Evolutionary conservation across 306 rosid species (phyloP).

Genomic region (Bauhinia variegata): DNA sequence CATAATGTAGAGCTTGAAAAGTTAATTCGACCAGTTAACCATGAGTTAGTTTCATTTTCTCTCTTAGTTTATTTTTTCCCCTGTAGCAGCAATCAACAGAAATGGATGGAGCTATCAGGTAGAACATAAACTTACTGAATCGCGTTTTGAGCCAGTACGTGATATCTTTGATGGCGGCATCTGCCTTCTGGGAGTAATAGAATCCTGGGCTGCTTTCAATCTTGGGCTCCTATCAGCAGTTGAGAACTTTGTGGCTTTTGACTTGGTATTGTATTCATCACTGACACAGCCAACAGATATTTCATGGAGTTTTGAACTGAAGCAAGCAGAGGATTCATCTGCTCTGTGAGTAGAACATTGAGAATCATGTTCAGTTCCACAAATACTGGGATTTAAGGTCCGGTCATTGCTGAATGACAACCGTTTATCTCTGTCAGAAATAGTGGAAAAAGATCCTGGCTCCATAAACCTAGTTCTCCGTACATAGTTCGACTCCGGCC

Average conservation of each 20-base stretch:
- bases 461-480: conserved; percentile 72
- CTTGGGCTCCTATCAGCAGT: conserved; percentile 49
- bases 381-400: conserved; percentile 76
- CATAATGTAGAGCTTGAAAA: conserved; percentile 12
- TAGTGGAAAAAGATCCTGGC: conserved; percentile 50
- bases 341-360: conserved; percentile 57
- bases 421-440: conserved; percentile 55
- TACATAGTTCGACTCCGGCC: conserved; percentile 56
- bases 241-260: conserved; percentile 58
- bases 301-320: conserved; percentile 47
- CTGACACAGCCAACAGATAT: conserved; percentile 41
- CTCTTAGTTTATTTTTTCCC: background rate
- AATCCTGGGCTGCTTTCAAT: conserved; percentile 48
- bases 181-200: conserved; percentile 51
- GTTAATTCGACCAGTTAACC: background rate
- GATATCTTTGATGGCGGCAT: conserved; percentile 47
- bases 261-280: conserved; percentile 34
- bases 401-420: conserved; percentile 65
- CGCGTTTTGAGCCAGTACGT: conserved; percentile 44
- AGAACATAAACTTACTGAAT: conserved; percentile 53
- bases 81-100: conserved; percentile 7
- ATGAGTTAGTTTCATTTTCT: background rate
- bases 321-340: conserved; percentile 46
- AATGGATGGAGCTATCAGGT: conserved; percentile 16
- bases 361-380: conserved; percentile 70